Conservation (phyloP, 2,329 filamentous ascomycete species). For the Verticillium tricorpus region DNA sequence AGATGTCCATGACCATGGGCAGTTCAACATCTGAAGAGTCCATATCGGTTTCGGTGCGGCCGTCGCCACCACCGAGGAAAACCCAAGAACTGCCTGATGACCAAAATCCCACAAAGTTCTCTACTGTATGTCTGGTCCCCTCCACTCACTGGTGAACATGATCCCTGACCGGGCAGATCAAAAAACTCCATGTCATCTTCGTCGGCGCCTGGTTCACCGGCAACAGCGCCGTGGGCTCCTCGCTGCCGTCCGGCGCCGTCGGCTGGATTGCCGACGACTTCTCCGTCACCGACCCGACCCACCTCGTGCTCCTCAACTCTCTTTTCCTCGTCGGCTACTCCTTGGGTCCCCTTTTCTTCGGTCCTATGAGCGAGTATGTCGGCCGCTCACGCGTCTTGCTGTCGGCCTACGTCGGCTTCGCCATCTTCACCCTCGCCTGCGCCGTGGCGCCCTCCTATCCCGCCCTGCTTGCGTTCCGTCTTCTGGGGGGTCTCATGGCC, state of each 20-base stretch:
- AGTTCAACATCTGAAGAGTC: not conserved
- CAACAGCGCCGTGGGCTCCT: conserved; percentile 64
- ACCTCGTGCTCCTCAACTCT: conserved; percentile 54
- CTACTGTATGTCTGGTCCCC: not conserved
- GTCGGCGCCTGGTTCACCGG: conserved; percentile 36
- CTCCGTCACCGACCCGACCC: conserved; percentile 41
- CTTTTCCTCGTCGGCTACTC: conserved; percentile 62
- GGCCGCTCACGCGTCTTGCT: conserved; percentile 47
- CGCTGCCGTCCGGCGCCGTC: conserved; percentile 60
- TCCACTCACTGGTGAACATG: not conserved
- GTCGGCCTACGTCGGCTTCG: conserved; percentile 42
- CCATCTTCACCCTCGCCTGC: conserved; percentile 51
- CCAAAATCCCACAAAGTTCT: not conserved
- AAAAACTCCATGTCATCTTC: not conserved
- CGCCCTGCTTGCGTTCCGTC: conserved; percentile 50
- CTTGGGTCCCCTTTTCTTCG: conserved; percentile 57
- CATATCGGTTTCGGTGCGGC: not conserved
- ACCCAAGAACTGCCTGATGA: not conserved
- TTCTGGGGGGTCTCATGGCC: conserved; percentile 49
- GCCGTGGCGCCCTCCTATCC: conserved; percentile 49
- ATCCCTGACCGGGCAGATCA: not conserved
- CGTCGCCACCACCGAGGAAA: not conserved
- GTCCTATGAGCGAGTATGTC: conserved; percentile 61
- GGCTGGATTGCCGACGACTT: conserved; percentile 55
- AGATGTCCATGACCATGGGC: not conserved